Evolutionary conservation across 2,329 filamentous ascomycete genomes (phyloP).

Genomic region (Diaporthe eres): DNA sequence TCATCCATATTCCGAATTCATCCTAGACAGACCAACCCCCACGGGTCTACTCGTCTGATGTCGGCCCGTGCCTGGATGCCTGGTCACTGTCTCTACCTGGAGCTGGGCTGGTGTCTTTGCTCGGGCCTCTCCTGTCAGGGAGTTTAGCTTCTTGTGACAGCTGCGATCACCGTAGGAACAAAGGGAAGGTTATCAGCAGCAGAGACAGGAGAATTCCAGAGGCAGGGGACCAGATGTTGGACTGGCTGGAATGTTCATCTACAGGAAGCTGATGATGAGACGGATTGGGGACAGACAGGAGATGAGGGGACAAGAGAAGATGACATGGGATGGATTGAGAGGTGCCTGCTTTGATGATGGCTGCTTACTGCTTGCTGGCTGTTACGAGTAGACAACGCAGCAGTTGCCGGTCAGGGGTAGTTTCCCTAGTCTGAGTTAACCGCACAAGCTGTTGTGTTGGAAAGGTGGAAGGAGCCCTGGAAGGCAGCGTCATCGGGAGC

Average conservation of each 20-base stretch:
- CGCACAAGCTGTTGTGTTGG: constrained; percentile 11
- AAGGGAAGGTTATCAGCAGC: neutral
- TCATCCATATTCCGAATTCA: constrained; percentile 19
- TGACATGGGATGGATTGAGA: neutral
- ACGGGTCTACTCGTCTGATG: constrained; percentile 24
- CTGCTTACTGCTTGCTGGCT: constrained; percentile 17
- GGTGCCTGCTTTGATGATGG: constrained; percentile 1
- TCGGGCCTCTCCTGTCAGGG: constrained; percentile 9
- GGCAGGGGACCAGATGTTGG: neutral
- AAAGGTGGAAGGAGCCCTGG: constrained; percentile 16
- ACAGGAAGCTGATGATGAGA: neutral
- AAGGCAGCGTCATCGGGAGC: constrained; percentile 11
- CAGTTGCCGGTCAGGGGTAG: neutral
- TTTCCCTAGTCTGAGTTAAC: no score
- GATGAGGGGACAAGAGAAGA: neutral
- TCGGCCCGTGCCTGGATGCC: constrained; percentile 26
- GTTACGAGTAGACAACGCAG: constrained; percentile 11
- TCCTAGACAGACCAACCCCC: constrained; percentile 18
- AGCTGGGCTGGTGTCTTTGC: constrained; percentile 6
- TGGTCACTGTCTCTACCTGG: neutral
- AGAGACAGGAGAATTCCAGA: constrained; percentile 20
- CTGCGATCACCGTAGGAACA: constrained; percentile 20
- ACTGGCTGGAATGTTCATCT: constrained; percentile 3
- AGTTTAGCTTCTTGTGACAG: constrained; percentile 10
- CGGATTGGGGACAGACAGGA: neutral